Evolutionary conservation across 2,329 filamentous ascomycete species (phyloP), one percentile per base, ranked within the genome.

Genomic region (Fusarium sp.): DNA sequence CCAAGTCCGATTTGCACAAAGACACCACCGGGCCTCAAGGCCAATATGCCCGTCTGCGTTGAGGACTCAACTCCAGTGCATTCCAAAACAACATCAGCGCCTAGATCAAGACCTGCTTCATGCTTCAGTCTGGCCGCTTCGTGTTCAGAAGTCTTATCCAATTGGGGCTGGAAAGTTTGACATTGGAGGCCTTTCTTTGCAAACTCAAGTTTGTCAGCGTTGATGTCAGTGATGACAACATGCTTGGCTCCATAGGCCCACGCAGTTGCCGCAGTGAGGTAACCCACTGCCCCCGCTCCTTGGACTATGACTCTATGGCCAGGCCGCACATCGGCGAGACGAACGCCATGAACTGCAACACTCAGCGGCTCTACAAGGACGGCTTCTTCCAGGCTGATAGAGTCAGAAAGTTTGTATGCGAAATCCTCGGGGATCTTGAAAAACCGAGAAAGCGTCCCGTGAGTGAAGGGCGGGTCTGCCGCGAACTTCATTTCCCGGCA

Each of bases 401-500:
- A 78, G 17, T 90, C 87, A 0, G 95, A 93, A 4, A 98, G 86
- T 81, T 92, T 93, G 81, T 96, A 96, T 85, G 93, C 97, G 77
- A 97, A 97, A 78, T 97, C 95, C 69, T 91, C 88, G 2, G 95
- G 93, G 11, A 95, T 84, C 10, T 84, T 77, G 83, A 95, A 97
- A 83, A 94, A 96, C 51, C 92, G 91, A 4, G 94, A 90, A 47
- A 98, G 83, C 1, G 94, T 97, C 49, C 94, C 94, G 77, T 97
- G 90, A 3, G 50, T 58, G 76, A 90, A 89, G 3, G 95, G 95
- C n/a, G 95, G 95, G 13, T 94, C 97, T 2, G 95, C 94, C 18
- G 95, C 95, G 76, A 98, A 98, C 17, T 81, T 82, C 93, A 98
- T 97, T 50, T 91, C 84, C 6, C 87, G 85, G 79, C 95, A 98